Evolutionary conservation across 2,329 filamentous ascomycete genomes (phyloP).

Genomic region (Diaporthe destruens): DNA sequence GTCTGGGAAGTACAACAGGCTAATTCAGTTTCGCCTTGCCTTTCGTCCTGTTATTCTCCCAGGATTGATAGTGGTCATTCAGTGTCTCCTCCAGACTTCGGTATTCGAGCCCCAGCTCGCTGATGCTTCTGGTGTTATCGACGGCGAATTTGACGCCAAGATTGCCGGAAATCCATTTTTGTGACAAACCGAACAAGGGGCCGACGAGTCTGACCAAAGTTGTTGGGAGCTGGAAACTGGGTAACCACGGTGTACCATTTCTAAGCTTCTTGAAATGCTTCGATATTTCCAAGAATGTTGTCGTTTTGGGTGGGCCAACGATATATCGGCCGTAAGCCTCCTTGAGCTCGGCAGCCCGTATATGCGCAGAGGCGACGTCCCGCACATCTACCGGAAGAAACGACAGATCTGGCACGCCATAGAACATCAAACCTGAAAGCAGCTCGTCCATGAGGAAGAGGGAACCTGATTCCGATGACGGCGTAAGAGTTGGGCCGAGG

Average conservation of each 20-base stretch:
- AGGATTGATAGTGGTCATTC: conserved; percentile 33
- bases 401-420: conserved; percentile 47
- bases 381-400: conserved; percentile 45
- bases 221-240: conserved; percentile 31
- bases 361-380: conserved; percentile 45
- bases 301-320: conserved; percentile 27
- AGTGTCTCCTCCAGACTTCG: conserved; percentile 34
- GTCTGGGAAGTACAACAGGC: neutral
- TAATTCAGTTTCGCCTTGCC: neutral
- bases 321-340: conserved; percentile 41
- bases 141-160: conserved; percentile 35
- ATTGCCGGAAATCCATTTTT: conserved; percentile 38
- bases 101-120: conserved; percentile 33
- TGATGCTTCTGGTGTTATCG: conserved; percentile 37
- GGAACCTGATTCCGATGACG: conserved; percentile 46
- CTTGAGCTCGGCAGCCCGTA: conserved; percentile 37
- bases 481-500: conserved; percentile 45
- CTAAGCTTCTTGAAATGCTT: conserved; percentile 31
- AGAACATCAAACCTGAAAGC: conserved; percentile 44
- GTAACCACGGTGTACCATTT: conserved; percentile 34
- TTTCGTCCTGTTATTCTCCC: conserved; percentile 17
- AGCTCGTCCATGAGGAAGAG: conserved; percentile 47
- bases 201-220: conserved; percentile 30
- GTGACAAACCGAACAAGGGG: conserved; percentile 36
- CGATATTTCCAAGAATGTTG: conserved; percentile 36